A percentile compares a stretch with the other conserved stretches of the same genome.
phyloP scores from a whole-genome alignment of 768 basidiomycete genomes.

The Mycena vulgaris region DNA sequence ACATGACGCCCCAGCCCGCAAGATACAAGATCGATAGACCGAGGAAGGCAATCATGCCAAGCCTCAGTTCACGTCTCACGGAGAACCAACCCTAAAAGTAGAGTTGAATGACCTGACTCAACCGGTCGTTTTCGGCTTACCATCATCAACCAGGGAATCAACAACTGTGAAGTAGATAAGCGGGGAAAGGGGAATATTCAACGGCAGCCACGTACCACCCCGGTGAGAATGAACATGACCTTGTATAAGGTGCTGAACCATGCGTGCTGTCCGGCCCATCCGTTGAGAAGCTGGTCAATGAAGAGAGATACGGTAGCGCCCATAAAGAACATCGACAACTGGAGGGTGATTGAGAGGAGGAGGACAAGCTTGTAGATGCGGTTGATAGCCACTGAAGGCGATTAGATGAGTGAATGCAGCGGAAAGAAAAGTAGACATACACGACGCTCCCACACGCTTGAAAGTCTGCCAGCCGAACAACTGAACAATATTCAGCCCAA shows the following conservation, averaged over 20 bases:
- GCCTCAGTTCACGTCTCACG: conserved; percentile 74
- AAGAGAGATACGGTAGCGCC: conserved; percentile 77
- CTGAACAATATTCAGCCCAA: conserved; percentile 49
- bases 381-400: conserved; percentile 67
- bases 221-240: conserved; percentile 67
- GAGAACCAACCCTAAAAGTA: conserved; percentile 78
- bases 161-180: conserved; percentile 57
- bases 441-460: conserved; percentile 86
- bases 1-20: conserved; percentile 81
- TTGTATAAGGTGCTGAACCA: conserved; percentile 65
- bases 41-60: conserved; percentile 76
- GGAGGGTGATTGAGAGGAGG: conserved; percentile 78
- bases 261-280: conserved; percentile 70
- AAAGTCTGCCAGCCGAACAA: conserved; percentile 91
- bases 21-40: conserved; percentile 73
- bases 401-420: not conserved
- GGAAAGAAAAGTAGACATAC: conserved; percentile 9
- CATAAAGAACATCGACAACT: conserved; percentile 87
- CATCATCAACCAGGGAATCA: conserved; percentile 79
- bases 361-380: conserved; percentile 82
- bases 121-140: conserved; percentile 51
- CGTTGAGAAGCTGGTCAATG: conserved; percentile 83
- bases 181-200: not conserved
- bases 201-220: conserved; percentile 64
- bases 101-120: conserved; percentile 1